Percentiles rank a stretch among this genome's conserved stretches.
Evolutionary conservation across 148 eudicot species (phyloP).

Genomic region (Rhododendron henanense): DNA sequence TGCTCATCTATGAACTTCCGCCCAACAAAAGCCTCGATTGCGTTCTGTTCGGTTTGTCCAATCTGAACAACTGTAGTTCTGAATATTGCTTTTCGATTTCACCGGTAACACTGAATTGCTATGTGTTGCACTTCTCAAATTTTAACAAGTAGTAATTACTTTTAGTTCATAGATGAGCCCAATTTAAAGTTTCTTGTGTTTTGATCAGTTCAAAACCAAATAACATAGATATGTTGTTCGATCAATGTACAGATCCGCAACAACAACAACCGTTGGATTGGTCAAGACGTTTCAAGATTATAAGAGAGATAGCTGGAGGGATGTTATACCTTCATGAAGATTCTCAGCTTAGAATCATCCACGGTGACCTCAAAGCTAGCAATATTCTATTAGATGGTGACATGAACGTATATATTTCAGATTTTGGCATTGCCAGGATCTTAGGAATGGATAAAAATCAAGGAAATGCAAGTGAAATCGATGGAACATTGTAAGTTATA

Average conservation of each 20-base stretch:
- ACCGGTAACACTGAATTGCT: neutral
- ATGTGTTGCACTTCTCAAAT: neutral
- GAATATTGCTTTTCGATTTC: neutral
- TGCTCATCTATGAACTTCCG: conserved; percentile 38
- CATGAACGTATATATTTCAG: conserved; percentile 33
- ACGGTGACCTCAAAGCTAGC: conserved; percentile 32
- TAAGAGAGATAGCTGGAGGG: conserved; percentile 27
- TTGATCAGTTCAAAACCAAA: neutral
- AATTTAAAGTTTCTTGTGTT: neutral
- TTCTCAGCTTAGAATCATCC: conserved; percentile 25
- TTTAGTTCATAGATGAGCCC: neutral
- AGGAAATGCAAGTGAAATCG: conserved; percentile 30
- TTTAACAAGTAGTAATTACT: neutral
- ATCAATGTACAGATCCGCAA: conserved; percentile 16
- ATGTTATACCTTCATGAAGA: conserved; percentile 34
- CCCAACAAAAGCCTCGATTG: conserved; percentile 38
- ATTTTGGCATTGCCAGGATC: conserved; percentile 38
- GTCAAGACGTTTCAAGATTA: conserved; percentile 1
- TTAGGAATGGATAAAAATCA: conserved; percentile 32
- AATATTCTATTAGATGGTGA: conserved; percentile 34
- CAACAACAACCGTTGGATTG: conserved; percentile 23
- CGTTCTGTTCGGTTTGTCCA: conserved; percentile 19
- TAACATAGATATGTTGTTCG: neutral
- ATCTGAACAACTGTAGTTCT: neutral
- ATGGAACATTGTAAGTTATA: conserved; percentile 40